Base-by-base conservation (phyloP, 2,329 filamentous ascomycete species). In the Cadophora malorum region DNA sequence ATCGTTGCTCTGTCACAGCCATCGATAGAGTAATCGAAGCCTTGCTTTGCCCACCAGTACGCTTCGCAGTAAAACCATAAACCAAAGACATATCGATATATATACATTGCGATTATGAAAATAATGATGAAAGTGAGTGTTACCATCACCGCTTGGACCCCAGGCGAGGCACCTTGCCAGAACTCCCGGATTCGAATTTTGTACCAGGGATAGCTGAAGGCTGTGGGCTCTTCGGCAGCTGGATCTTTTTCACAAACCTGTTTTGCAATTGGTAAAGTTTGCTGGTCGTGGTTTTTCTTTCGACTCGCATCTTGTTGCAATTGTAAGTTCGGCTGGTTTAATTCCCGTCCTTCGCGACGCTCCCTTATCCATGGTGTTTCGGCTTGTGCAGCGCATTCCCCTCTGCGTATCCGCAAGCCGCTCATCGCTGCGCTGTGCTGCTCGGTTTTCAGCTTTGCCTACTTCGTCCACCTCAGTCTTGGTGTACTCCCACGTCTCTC, bases 1-100 rank as follows among this genome's bases (percentile, higher is more conserved):
- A 7, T 47, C 47, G 21, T 52, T 4, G 38, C 31, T 45, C 28
- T 23, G 23, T 31, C 45, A 45, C 65, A 67, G 14, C 60, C 41
- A 19, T 64, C 21, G 10, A 52, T 16, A 1, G 50, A 10, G 25
- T 61, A 4, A 33, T 41, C 41, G 16, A 35, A 41, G n/a, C 62
- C 62, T n/a, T 10, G 25, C 4, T 23, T 35, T 16, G 50, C 50
- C 28, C 10, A 49, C 19, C 21, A 19, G 33, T 64, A 64, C 21
- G 49, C 14, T 8, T n/a, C 12, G 2, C 4, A 3, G 47, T 35
- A 50, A 9, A n/a, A 52, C n/a, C 19, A n/a, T 28, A 25, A 38
- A 12, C 60, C 60, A 28, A 63, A 16, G 28, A 53, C 4, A 4
- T 33, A 31, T 25, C 23, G 38, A 7, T 50, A 52, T 8, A 31